Evolutionary conservation across 192 early-diverging fungal species (phyloP).

Genomic region (Backusella westeae): DNA sequence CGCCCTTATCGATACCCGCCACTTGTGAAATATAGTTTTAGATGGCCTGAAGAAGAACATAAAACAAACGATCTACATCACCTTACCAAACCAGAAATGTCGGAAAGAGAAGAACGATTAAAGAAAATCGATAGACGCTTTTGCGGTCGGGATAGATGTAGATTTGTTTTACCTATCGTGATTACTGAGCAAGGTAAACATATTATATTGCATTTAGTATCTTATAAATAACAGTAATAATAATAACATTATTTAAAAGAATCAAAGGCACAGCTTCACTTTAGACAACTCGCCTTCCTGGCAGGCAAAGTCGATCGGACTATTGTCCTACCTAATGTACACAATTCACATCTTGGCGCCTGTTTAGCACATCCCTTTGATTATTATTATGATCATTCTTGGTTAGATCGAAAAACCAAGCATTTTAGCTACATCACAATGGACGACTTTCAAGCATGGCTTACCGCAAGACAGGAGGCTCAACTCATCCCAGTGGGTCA

Average conservation of each 20-base stretch:
- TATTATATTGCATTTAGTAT: not conserved
- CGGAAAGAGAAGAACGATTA: not conserved
- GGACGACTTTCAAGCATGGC: conserved; percentile 28
- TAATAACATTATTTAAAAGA: conserved; percentile 12
- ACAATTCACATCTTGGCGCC: conserved; percentile 34
- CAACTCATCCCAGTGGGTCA: conserved; percentile 15
- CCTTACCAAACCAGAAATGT: not conserved
- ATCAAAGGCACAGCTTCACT: conserved; percentile 46
- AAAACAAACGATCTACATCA: not conserved
- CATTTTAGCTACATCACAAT: conserved; percentile 35
- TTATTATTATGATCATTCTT: conserved; percentile 36
- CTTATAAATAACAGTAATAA: no score
- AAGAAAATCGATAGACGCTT: conserved; percentile 22
- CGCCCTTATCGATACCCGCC: not conserved
- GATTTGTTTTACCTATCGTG: conserved; percentile 33
- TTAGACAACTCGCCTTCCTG: conserved; percentile 34
- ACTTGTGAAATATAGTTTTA: conserved; percentile 10
- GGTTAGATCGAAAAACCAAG: conserved; percentile 30
- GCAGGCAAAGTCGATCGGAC: conserved; percentile 32
- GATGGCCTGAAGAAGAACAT: not conserved
- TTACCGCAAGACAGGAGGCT: conserved; percentile 13
- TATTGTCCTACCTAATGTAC: conserved; percentile 44
- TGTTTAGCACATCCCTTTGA: conserved; percentile 32
- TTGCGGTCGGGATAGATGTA: conserved; percentile 28
- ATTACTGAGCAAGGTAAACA: conserved; percentile 40